A percentile compares a stretch with the other conserved stretches of the same genome.
Evolutionary conservation across 1,139 yeast genomes (phyloP).

Genomic region (Lodderomyces margitis): DNA sequence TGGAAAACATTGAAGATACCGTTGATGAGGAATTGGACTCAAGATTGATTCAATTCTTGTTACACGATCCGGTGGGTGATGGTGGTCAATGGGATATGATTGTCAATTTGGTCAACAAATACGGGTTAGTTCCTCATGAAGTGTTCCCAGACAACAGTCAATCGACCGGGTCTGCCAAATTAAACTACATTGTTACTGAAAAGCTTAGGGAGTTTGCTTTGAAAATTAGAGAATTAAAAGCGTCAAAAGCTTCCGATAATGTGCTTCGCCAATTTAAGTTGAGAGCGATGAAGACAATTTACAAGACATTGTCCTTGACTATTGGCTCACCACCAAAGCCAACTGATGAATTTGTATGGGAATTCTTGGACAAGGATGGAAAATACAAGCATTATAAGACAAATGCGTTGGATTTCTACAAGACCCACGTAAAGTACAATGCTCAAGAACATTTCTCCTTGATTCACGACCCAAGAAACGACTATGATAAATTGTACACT

Average conservation of each 20-base stretch:
- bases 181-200: slow-evolving; percentile 62
- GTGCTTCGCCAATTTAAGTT: slow-evolving; percentile 33
- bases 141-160: slow-evolving; percentile 71
- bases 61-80: slow-evolving; percentile 65
- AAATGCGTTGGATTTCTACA: slow-evolving; percentile 64
- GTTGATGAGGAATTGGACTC: slow-evolving; percentile 62
- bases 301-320: slow-evolving; percentile 60
- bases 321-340: slow-evolving; percentile 81
- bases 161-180: slow-evolving; percentile 52
- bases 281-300: slow-evolving; percentile 57
- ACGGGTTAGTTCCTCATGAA: slow-evolving; percentile 74
- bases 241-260: slow-evolving; percentile 24
- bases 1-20: slow-evolving; percentile 73
- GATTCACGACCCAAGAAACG: slow-evolving; percentile 79
- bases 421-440: slow-evolving; percentile 52
- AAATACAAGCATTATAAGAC: slow-evolving; percentile 51
- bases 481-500: slow-evolving; percentile 57
- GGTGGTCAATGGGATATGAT: slow-evolving; percentile 91
- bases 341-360: slow-evolving; percentile 66
- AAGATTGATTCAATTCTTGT: slow-evolving; percentile 60
- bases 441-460: slow-evolving; percentile 59
- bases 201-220: slow-evolving; percentile 76
- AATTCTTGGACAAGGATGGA: slow-evolving; percentile 69
- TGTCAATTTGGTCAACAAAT: slow-evolving; percentile 68
- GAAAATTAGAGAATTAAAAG: slow-evolving; percentile 50